Evolutionary conservation across 176 grass and related monocot genomes (phyloP), one percentile per base, ranked within the genome.

Genomic region (Raddia guianensis): DNA sequence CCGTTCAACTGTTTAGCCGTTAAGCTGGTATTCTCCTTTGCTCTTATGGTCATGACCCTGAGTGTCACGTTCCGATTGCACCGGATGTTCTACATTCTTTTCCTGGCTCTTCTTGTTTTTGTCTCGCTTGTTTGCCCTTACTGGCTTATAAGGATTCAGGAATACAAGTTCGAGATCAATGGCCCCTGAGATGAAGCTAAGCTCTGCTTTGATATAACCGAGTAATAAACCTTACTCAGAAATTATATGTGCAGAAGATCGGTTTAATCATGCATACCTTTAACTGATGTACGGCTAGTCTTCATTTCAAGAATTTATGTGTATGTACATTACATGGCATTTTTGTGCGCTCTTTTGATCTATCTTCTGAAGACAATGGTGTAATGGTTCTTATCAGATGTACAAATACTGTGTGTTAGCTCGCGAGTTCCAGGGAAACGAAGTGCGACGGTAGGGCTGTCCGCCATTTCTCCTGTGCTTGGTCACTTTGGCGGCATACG

Each of bases 121-220:
- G 80, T 99, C 66, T 99, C 97, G 34, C 49, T 93, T 50, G 82
- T 96, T 51, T 91, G 93, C 81, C 97, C 93, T 40, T 91, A 85
- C 27, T 90, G 97, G 97, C 97, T 99, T 85, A 88, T 95, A 73
- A 99, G 90, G 72, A 91, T 99, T 82, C 97, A 96, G 55, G 90
- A 93, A 75, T 99, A 99, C 85, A 99, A 99, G 79, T 99, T 99
- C 86, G 97, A 99, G 87, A 99, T 95, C 68, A 99, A 99, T 78
- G 93, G 97, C 34, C 93, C 93, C 18, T 95, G 97, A 93, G 86
- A 96, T 74, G 97, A 95, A 91, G 97, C 97, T 73, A 96, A 99
- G 63, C 93, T 99, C 43, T 96, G 93, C 85, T 99, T 95, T 87
- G 93, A 99, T 88, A 96, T 96, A 70, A 93, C 89, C 18, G 90